These are phyloP conservation scores for Colletotrichum caudatum DNA, from an alignment of 2,329 filamentous ascomycete genomes.

Conservation along the genomic window DNA sequence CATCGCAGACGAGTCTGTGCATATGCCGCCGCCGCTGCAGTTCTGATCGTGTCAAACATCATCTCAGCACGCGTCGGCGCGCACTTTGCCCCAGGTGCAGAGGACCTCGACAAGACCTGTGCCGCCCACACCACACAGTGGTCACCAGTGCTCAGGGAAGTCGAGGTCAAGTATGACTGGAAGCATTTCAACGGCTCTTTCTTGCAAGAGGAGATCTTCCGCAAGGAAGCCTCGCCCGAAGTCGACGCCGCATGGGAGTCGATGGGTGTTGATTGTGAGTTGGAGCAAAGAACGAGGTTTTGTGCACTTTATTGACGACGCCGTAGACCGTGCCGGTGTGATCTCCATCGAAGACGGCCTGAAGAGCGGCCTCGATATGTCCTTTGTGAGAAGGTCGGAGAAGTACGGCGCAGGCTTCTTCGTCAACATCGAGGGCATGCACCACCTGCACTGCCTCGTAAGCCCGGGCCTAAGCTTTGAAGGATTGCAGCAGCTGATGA, in stretches of 20 bases:
- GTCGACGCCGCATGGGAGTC: constrained; percentile 69
- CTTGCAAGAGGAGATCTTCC: constrained; percentile 65
- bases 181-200: constrained; percentile 68
- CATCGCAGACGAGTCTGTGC: constrained; percentile 13
- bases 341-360: constrained; percentile 63
- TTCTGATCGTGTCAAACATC: constrained; percentile 39
- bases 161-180: constrained; percentile 49
- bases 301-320: constrained; percentile 14
- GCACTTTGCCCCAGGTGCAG: constrained; percentile 34
- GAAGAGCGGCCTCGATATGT: constrained; percentile 61
- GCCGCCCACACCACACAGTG: constrained; percentile 52
- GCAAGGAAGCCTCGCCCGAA: constrained; percentile 61
- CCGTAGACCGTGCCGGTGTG: constrained; percentile 58
- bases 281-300: too few relatives aligned
- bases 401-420: constrained; percentile 70
- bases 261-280: constrained; percentile 59
- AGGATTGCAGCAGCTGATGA: not conserved
- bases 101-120: constrained; percentile 45
- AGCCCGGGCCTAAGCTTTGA: not conserved
- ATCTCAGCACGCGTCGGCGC: constrained; percentile 43
- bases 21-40: constrained; percentile 15
- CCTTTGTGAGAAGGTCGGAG: constrained; percentile 66
- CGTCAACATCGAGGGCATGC: constrained; percentile 68
- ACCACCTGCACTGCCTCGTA: constrained; percentile 70
- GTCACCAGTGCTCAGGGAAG: constrained; percentile 52